Evolutionary conservation across 768 basidiomycete species (phyloP).

Genomic region (Suillus luteus): DNA sequence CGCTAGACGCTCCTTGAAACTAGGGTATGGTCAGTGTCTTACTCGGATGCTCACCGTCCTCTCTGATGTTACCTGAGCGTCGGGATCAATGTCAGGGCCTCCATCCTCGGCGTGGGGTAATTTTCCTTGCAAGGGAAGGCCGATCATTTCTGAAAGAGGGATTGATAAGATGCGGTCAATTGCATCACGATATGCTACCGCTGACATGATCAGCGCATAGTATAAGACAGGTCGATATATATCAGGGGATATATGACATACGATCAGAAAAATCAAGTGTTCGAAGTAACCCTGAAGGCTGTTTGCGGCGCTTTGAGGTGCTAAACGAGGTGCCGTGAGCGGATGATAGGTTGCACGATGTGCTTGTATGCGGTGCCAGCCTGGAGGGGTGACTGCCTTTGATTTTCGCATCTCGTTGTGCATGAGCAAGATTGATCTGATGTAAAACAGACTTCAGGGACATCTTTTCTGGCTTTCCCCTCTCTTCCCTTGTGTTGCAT

Average conservation of each 20-base stretch:
- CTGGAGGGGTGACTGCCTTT: neutral
- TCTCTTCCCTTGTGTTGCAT: constrained; percentile 18
- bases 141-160: constrained; percentile 6
- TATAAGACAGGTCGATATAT: constrained; percentile 4
- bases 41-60: neutral
- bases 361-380: neutral
- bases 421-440: constrained; percentile 32
- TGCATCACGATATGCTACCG: constrained; percentile 32
- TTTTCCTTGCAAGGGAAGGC: neutral
- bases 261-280: constrained; percentile 31
- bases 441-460: constrained; percentile 18
- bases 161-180: constrained; percentile 25
- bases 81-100: neutral
- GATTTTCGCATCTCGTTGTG: constrained; percentile 16
- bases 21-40: neutral
- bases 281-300: constrained; percentile 27
- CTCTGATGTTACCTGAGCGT: constrained; percentile 6
- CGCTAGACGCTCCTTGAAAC: neutral
- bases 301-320: constrained; percentile 14
- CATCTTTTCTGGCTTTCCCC: constrained; percentile 7
- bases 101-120: neutral
- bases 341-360: constrained; percentile 13
- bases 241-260: constrained; percentile 18
- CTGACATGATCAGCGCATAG: constrained; percentile 18
- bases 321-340: neutral